Percentiles rank a stretch among this genome's conserved stretches.
Conservation (phyloP, 2,329 filamentous ascomycete species). For the Parascedosporium putredinis region DNA sequence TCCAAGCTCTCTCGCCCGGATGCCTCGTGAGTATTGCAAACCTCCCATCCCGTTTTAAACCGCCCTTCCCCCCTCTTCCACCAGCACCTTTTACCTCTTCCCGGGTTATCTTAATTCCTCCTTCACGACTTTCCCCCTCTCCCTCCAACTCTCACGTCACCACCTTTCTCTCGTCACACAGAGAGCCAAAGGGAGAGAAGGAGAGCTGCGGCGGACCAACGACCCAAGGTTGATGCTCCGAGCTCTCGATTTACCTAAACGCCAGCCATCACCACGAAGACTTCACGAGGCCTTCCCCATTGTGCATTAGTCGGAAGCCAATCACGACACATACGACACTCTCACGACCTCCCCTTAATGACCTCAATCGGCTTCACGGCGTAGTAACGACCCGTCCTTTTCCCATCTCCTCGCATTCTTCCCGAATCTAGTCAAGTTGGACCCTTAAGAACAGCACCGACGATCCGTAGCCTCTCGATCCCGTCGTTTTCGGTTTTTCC, state of each 20-base stretch:
- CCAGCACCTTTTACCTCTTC: background rate
- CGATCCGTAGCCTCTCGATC: too few relatives aligned
- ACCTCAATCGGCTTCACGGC: too few relatives aligned
- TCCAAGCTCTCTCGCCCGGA: too few relatives aligned
- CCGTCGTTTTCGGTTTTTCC: too few relatives aligned
- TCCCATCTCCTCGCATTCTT: background rate
- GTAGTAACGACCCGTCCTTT: background rate
- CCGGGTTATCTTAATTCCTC: background rate
- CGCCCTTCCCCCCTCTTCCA: background rate
- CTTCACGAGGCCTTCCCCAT: too few relatives aligned
- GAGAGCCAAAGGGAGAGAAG: background rate
- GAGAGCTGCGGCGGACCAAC: background rate
- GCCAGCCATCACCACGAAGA: background rate
- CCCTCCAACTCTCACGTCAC: background rate
- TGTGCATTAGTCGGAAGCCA: too few relatives aligned
- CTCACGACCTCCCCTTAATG: background rate
- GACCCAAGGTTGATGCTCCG: too few relatives aligned
- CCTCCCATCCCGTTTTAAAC: conserved; percentile 2
- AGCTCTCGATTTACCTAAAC: background rate
- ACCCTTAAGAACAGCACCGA: too few relatives aligned
- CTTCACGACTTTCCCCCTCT: background rate
- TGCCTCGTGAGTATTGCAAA: background rate
- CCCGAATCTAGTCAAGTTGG: too few relatives aligned
- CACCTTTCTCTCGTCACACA: background rate
- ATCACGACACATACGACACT: background rate